A percentile compares a stretch with the other conserved stretches of the same genome.
phyloP scores from a whole-genome alignment of 192 early-diverging fungal genomes.

The Backusella macrospora region DNA sequence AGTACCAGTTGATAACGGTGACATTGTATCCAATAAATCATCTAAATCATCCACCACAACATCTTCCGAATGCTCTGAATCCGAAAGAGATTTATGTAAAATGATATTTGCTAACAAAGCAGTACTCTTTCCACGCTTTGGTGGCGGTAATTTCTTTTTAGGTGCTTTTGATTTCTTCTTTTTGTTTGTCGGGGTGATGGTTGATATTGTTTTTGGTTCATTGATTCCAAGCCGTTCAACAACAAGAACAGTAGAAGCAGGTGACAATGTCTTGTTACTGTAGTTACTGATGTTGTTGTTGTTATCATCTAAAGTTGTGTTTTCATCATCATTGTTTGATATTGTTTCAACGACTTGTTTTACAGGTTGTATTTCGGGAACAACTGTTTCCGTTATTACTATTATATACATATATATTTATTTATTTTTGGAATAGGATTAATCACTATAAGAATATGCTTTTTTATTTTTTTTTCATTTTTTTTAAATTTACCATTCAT shows the following conservation, averaged over 20 bases:
- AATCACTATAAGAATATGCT: too few relatives aligned
- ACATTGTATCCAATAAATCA: constrained; percentile 27
- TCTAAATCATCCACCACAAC: constrained; percentile 27
- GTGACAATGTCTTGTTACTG: too few relatives aligned
- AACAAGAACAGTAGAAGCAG: neutral
- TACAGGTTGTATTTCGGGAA: neutral
- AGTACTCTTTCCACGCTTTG: constrained; percentile 17
- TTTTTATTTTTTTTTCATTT: too few relatives aligned
- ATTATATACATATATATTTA: too few relatives aligned
- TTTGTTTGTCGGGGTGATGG: neutral
- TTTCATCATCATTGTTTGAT: neutral
- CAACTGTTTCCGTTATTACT: too few relatives aligned
- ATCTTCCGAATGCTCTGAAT: constrained; percentile 4
- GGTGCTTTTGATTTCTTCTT: neutral
- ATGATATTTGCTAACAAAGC: constrained; percentile 18
- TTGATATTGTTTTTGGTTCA: neutral
- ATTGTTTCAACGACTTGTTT: neutral
- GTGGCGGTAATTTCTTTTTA: neutral
- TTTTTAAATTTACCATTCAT: neutral
- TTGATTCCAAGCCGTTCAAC: neutral
- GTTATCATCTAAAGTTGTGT: neutral
- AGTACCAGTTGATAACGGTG: constrained; percentile 28
- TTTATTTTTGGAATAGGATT: too few relatives aligned
- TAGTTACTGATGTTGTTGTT: neutral
- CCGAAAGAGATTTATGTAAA: neutral